Percentiles rank a stretch among this genome's conserved stretches.
phyloP scores from a whole-genome alignment of 805 yeast species.

The Candida maris region DNA sequence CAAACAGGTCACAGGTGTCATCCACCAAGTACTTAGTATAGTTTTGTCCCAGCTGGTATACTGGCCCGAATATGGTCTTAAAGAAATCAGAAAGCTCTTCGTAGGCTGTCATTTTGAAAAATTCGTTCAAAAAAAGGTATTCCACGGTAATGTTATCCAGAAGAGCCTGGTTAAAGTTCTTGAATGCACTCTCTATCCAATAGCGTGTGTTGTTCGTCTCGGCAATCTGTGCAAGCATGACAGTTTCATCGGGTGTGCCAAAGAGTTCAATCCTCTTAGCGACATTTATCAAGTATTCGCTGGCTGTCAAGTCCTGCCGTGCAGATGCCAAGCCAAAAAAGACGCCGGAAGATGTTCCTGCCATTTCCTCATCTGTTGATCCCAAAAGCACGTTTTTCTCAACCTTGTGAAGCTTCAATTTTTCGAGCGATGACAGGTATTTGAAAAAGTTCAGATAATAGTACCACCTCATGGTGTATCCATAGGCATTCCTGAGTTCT shows the following conservation, averaged over 20 bases:
- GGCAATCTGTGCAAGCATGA: constrained; percentile 79
- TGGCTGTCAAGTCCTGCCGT: constrained; percentile 25
- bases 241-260: constrained; percentile 49
- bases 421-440: constrained; percentile 69
- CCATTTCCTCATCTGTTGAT: constrained; percentile 20
- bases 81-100: constrained; percentile 43
- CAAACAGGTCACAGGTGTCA: constrained; percentile 67
- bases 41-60: constrained; percentile 46
- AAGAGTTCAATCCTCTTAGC: constrained; percentile 61
- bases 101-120: constrained; percentile 52
- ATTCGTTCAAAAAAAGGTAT: constrained; percentile 66
- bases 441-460: constrained; percentile 74
- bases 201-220: constrained; percentile 61
- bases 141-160: constrained; percentile 77
- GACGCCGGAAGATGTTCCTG: constrained; percentile 7
- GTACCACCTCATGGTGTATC: constrained; percentile 92
- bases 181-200: constrained; percentile 70
- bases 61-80: constrained; percentile 49
- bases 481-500: constrained; percentile 76
- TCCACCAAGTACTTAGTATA: constrained; percentile 41
- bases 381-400: constrained; percentile 40
- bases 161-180: constrained; percentile 68
- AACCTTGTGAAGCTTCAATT: constrained; percentile 50
- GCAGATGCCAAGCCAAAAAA: constrained; percentile 12
- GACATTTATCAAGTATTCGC: constrained; percentile 54